Evolutionary conservation across 305 asterid genomes (phyloP).

Genomic region (Ilex paraguariensis): DNA sequence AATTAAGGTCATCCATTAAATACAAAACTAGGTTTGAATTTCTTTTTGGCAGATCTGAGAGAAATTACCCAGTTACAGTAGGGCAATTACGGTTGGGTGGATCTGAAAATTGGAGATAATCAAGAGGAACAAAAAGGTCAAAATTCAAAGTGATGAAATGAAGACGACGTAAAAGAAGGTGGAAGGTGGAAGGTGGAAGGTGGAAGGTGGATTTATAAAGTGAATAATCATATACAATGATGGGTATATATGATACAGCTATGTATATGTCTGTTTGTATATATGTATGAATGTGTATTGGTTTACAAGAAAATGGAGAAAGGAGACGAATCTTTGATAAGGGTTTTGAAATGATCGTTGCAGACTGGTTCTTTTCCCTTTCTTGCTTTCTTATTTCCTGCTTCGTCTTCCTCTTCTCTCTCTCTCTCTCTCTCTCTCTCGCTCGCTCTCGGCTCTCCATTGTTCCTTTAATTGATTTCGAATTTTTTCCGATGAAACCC

Average conservation of each 20-base stretch:
- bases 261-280: slow-evolving; percentile 4
- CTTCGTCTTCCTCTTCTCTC: slow-evolving; percentile 17
- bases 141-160: background rate
- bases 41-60: background rate
- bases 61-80: too few relatives aligned
- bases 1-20: background rate
- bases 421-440: slow-evolving; percentile 13
- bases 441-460: background rate
- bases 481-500: background rate
- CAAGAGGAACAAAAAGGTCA: too few relatives aligned
- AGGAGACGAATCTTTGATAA: background rate
- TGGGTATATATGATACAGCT: background rate
- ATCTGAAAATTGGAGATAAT: background rate
- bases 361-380: background rate
- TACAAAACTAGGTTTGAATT: too few relatives aligned
- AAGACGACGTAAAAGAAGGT: slow-evolving; percentile 3
- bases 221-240: slow-evolving; percentile 2
- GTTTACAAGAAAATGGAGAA: slow-evolving; percentile 1
- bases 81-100: background rate
- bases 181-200: background rate
- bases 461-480: too few relatives aligned
- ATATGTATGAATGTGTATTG: background rate
- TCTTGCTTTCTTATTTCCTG: background rate
- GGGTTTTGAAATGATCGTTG: too few relatives aligned
- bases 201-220: background rate